These are phyloP conservation scores for Geranium brycei DNA, from an alignment of 345 rosid species.

Conservation along the genomic window DNA sequence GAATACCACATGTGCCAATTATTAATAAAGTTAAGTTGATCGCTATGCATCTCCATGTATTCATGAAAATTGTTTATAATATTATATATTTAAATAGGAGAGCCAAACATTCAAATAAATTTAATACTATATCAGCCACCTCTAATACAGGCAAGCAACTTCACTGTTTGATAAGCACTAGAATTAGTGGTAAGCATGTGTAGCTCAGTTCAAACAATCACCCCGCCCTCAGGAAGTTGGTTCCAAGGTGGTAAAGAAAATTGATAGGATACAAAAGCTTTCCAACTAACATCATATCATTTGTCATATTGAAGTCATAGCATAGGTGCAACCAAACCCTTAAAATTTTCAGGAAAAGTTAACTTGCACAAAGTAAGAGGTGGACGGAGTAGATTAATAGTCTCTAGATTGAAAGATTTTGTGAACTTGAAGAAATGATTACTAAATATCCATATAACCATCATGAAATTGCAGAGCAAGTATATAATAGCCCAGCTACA, in stretches of 20 bases:
- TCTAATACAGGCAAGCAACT: background rate
- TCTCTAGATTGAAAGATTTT: background rate
- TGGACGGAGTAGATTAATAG: background rate
- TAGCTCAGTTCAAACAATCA: background rate
- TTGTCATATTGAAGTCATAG: background rate
- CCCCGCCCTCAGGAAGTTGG: background rate
- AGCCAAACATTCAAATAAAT: background rate
- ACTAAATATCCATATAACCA: background rate
- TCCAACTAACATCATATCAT: background rate
- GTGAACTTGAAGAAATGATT: background rate
- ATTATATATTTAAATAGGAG: too few species aligned
- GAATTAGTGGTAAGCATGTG: background rate
- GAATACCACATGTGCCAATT: background rate
- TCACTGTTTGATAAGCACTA: background rate
- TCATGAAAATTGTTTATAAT: background rate
- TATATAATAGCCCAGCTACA: background rate
- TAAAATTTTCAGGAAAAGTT: background rate
- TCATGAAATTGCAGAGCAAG: background rate
- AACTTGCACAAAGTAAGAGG: background rate
- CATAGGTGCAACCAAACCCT: background rate
- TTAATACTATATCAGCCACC: background rate
- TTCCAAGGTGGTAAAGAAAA: background rate
- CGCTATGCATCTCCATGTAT: background rate
- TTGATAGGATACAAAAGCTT: background rate
- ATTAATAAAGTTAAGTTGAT: background rate